Conservation (phyloP, 768 basidiomycete species). For the Leccinellum albellum region DNA sequence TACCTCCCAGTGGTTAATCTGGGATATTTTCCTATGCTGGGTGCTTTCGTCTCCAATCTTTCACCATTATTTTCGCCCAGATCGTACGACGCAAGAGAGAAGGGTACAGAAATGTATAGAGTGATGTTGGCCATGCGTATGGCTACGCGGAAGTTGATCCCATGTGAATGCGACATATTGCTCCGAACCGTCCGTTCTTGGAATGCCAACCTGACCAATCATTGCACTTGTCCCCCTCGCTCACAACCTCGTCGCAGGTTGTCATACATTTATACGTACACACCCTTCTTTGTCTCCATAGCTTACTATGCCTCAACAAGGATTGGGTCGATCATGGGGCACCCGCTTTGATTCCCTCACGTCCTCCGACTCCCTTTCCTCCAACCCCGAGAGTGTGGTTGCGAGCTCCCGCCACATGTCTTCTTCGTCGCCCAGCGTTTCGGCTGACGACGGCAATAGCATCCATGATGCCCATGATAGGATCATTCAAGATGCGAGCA, state of each 20-base stretch:
- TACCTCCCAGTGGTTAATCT: conserved; percentile 6
- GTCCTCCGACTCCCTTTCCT: conserved; percentile 45
- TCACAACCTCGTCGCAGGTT: conserved; percentile 1
- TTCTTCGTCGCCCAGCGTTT: conserved; percentile 14
- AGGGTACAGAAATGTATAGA: conserved; percentile 25
- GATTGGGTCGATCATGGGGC: conserved; percentile 56
- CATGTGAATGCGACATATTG: conserved; percentile 19
- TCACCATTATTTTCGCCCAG: too few species aligned
- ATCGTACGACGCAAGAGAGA: conserved; percentile 26
- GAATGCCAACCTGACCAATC: conserved; percentile 22
- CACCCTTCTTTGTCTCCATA: conserved; percentile 12
- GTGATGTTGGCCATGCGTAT: conserved; percentile 12
- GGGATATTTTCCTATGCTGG: conserved; percentile 9
- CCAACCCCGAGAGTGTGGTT: conserved; percentile 24
- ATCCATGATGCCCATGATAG: conserved; percentile 37
- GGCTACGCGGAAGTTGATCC: conserved; percentile 21
- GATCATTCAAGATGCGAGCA: conserved; percentile 69
- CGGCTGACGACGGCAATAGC: conserved; percentile 30
- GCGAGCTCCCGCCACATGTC: conserved; percentile 8
- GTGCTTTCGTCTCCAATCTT: too few species aligned
- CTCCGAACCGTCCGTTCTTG: conserved; percentile 9
- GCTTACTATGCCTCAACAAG: conserved; percentile 42
- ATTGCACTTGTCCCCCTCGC: conserved; percentile 7
- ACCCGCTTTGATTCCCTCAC: conserved; percentile 68
- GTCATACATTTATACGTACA: conserved; percentile 19